A percentile compares a stretch with the other conserved stretches of the same genome.
Conservation (phyloP, 2,329 filamentous ascomycete genomes). For the Botrytis tulipae region DNA sequence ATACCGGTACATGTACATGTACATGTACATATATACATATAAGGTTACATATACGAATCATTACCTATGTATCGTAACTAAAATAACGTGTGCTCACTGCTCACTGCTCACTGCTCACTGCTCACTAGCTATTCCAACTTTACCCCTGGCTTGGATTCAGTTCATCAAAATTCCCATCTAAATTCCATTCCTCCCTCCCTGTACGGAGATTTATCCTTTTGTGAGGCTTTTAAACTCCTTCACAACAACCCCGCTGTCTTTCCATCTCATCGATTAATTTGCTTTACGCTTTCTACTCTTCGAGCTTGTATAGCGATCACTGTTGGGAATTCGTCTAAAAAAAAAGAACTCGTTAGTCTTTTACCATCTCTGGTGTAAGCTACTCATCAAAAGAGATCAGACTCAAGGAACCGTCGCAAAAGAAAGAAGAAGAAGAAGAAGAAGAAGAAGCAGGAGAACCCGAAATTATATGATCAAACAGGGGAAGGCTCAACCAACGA, state of each 20-base stretch:
- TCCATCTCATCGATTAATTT: neutral
- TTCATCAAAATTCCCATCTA: neutral
- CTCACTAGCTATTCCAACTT: neutral
- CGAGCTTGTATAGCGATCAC: neutral
- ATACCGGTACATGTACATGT: neutral
- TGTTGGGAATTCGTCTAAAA: neutral
- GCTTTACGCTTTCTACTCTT: neutral
- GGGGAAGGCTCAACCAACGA: neutral
- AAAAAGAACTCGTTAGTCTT: neutral
- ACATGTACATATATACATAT: neutral
- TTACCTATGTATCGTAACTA: neutral
- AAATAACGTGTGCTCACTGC: too few relatives aligned
- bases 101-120: too few relatives aligned
- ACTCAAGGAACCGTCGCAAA: too few relatives aligned
- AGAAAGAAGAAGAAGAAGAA: neutral
- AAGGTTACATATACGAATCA: neutral
- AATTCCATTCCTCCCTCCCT: slow-evolving; percentile 14
- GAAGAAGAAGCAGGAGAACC: neutral
- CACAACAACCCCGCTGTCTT: neutral
- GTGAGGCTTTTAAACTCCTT: neutral
- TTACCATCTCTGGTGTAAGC: neutral
- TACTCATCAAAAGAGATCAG: neutral
- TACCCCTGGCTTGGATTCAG: slow-evolving; percentile 12
- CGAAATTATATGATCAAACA: neutral
- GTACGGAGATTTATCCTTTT: neutral